phyloP scores from a whole-genome alignment of 2,329 filamentous ascomycete genomes.

The Drechslerella coelobrocha region DNA sequence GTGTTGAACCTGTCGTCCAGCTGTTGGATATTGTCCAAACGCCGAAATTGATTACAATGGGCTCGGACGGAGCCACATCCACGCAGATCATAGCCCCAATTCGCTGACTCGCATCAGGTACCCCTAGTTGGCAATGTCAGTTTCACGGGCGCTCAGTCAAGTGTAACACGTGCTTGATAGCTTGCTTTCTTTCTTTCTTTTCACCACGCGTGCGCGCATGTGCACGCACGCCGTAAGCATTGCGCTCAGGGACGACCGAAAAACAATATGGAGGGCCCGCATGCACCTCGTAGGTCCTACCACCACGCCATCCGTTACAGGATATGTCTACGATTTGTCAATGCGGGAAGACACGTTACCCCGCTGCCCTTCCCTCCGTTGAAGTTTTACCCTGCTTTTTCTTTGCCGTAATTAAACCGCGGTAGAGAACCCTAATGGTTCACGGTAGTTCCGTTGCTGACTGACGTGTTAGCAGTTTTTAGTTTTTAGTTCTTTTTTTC shows the following conservation, averaged over 20 bases:
- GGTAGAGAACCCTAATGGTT: neutral
- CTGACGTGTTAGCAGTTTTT: no score
- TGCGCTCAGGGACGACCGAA: conserved; percentile 21
- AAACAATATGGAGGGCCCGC: no score
- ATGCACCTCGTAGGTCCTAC: conserved; percentile 10
- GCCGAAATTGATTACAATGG: neutral
- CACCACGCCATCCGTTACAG: conserved; percentile 14
- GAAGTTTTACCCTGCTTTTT: neutral
- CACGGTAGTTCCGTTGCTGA: no score
- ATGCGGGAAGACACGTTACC: no score
- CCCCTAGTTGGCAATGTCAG: no score
- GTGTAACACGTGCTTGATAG: no score
- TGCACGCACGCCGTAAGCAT: conserved; percentile 6
- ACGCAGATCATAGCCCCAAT: neutral
- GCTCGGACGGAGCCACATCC: neutral
- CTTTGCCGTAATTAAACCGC: neutral
- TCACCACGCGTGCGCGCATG: neutral
- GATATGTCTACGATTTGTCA: conserved; percentile 4
- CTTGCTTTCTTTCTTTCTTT: no score
- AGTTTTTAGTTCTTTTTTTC: no score
- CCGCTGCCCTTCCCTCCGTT: neutral
- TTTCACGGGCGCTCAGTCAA: no score
- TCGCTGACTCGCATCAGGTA: no score
- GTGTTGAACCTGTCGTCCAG: neutral
- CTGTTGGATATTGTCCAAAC: neutral